Evolutionary conservation across 371 early-diverging fungal genomes (phyloP).

Genomic region (Apophysomyces trapeziformis): DNA sequence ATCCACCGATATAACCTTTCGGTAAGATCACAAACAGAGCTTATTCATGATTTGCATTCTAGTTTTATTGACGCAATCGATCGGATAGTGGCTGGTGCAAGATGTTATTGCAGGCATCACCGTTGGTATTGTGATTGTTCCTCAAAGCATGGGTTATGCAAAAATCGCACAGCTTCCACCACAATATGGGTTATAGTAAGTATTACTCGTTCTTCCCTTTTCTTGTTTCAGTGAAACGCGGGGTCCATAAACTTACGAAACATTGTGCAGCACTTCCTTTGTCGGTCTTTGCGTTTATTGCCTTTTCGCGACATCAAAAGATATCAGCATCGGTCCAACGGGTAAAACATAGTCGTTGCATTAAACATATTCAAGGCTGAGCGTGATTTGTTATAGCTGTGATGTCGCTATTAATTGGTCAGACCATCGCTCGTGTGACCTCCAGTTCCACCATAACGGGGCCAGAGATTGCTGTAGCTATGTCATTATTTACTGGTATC

Average conservation of each 20-base stretch:
- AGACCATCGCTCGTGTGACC: constrained; percentile 58
- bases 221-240: constrained; percentile 18
- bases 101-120: constrained; percentile 89
- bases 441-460: constrained; percentile 41
- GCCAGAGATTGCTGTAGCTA: constrained; percentile 54
- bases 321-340: constrained; percentile 87
- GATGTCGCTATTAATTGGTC: constrained; percentile 76
- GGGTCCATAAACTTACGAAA: constrained; percentile 4
- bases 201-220: background rate
- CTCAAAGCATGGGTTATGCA: constrained; percentile 88
- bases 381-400: constrained; percentile 60
- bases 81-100: constrained; percentile 71
- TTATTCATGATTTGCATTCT: background rate
- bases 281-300: constrained; percentile 79
- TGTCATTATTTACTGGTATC: constrained; percentile 67
- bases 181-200: constrained; percentile 77
- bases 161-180: constrained; percentile 84
- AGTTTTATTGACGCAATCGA: too few relatives aligned
- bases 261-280: constrained; percentile 47
- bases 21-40: background rate
- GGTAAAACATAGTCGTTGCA: constrained; percentile 14
- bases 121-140: constrained; percentile 84
- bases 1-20: constrained; percentile 68
- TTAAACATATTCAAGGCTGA: background rate
- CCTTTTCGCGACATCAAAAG: constrained; percentile 85